These are phyloP conservation scores for Tilletia walkeri DNA, from an alignment of 1,284 basidiomycete species.

Conservation along the genomic window DNA sequence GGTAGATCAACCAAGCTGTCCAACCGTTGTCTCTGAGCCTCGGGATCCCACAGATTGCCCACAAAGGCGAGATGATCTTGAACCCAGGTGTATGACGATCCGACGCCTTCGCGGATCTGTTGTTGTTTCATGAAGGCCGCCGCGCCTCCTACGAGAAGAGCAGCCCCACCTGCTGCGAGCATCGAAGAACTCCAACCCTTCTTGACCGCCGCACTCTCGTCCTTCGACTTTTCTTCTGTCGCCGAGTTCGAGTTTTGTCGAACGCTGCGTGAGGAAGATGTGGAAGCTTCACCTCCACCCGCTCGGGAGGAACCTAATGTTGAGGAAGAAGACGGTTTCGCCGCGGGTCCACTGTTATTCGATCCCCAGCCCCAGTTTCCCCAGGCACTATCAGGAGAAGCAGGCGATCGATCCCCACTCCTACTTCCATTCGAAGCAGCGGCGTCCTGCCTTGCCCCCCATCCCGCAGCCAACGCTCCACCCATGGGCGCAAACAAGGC, in stretches of 20 bases:
- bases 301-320: constrained; percentile 9
- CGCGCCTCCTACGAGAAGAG: constrained; percentile 67
- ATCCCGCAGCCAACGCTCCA: constrained; percentile 62
- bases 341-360: constrained; percentile 31
- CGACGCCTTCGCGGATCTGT: constrained; percentile 63
- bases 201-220: neutral
- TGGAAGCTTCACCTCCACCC: neutral
- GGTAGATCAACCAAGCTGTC: constrained; percentile 66
- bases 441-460: constrained; percentile 24
- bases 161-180: neutral
- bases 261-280: constrained; percentile 8
- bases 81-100: constrained; percentile 62
- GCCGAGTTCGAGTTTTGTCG: constrained; percentile 22
- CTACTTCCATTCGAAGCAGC: constrained; percentile 43
- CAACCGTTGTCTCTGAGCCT: constrained; percentile 66
- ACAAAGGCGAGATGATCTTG: constrained; percentile 89
- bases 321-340: constrained; percentile 6
- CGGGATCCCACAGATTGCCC: constrained; percentile 79
- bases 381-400: neutral
- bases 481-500: constrained; percentile 56
- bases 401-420: neutral
- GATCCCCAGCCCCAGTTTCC: constrained; percentile 45
- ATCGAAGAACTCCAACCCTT: neutral
- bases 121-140: constrained; percentile 62
- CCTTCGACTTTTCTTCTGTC: neutral